Conservation (phyloP, 768 basidiomycete genomes). For the Boletus vermiculosoides region DNA sequence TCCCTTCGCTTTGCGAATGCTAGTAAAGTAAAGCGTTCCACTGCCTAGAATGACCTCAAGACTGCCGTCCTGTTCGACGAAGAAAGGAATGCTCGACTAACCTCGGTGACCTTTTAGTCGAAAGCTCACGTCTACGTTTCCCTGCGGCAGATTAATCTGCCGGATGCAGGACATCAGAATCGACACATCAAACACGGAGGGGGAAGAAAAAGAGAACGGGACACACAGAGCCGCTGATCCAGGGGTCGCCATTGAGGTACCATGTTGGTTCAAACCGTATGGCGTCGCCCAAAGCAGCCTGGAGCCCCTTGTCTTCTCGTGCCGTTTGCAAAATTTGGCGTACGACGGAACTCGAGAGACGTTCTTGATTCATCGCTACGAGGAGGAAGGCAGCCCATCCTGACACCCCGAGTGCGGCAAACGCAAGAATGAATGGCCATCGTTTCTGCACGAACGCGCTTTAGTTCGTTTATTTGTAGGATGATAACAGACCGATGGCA, state of each 20-base stretch:
- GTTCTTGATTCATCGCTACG: conserved; percentile 74
- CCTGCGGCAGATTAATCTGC: conserved; percentile 71
- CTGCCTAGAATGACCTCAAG: conserved; percentile 41
- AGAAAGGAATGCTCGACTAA: conserved; percentile 24
- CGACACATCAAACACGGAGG: neutral
- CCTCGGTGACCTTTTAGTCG: conserved; percentile 72
- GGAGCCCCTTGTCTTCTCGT: conserved; percentile 49
- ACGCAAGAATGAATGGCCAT: conserved; percentile 59
- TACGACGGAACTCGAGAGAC: conserved; percentile 71
- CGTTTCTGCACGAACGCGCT: conserved; percentile 27
- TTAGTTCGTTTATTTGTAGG: neutral
- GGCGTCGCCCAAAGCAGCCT: conserved; percentile 59
- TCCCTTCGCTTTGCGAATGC: conserved; percentile 74
- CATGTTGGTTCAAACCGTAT: conserved; percentile 35
- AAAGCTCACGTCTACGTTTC: conserved; percentile 76
- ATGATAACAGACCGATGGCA: neutral
- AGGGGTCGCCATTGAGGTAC: conserved; percentile 75
- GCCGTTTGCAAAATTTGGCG: conserved; percentile 62
- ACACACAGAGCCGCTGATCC: conserved; percentile 65
- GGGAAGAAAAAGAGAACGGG: neutral
- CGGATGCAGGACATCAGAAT: neutral
- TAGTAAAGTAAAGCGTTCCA: conserved; percentile 82
- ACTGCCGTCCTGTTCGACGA: neutral
- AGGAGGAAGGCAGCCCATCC: conserved; percentile 70
- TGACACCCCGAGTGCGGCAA: conserved; percentile 51